phyloP scores from a whole-genome alignment of 768 basidiomycete genomes.

The Lepiota brunneoincarnata region DNA sequence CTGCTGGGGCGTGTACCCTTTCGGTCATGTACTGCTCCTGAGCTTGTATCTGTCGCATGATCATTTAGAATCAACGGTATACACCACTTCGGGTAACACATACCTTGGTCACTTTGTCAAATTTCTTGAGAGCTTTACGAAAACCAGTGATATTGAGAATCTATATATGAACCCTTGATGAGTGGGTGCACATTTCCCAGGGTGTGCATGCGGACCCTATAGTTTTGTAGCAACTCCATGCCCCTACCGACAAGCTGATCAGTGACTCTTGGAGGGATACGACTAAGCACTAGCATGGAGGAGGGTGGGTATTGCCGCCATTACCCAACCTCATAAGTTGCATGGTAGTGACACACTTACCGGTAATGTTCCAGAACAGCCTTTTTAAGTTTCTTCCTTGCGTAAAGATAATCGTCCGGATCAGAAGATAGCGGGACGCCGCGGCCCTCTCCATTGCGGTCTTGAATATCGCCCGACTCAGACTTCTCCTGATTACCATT shows the following conservation, averaged over 20 bases:
- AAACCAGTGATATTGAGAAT: constrained; percentile 90
- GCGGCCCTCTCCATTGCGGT: background rate
- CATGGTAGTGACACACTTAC: constrained; percentile 29
- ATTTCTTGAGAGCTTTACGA: constrained; percentile 82
- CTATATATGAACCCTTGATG: constrained; percentile 28
- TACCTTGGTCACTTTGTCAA: constrained; percentile 76
- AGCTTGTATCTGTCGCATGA: constrained; percentile 52
- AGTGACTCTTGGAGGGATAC: background rate
- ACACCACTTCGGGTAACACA: background rate
- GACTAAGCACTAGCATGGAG: background rate
- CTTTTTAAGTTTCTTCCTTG: constrained; percentile 82
- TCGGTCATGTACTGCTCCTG: constrained; percentile 80
- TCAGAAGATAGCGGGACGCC: constrained; percentile 34
- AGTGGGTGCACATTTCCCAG: background rate
- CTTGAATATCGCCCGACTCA: background rate
- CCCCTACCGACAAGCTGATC: constrained; percentile 39
- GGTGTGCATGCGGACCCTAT: constrained; percentile 53
- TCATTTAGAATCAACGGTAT: background rate
- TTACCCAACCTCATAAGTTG: background rate
- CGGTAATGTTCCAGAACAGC: constrained; percentile 85
- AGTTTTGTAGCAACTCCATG: constrained; percentile 85
- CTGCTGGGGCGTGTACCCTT: constrained; percentile 42
- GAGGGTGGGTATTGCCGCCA: no score
- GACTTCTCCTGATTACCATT: background rate
- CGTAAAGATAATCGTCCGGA: constrained; percentile 78